Evolutionary conservation across 495 filamentous ascomycete species (phyloP).

Genomic region (Saxophila tyrrhenica): DNA sequence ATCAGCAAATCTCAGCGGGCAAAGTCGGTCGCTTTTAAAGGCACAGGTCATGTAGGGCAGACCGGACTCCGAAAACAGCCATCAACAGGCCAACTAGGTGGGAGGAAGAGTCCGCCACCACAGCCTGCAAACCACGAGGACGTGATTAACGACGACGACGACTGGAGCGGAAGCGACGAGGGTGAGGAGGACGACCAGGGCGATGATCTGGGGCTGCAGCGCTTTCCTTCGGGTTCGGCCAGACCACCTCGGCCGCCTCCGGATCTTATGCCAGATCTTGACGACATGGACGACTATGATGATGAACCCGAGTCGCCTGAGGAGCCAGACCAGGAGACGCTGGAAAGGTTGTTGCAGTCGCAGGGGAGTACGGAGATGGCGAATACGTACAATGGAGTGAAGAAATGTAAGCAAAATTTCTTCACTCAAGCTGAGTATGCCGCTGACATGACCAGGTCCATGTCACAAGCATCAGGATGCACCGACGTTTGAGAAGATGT

Average conservation of each 20-base stretch:
- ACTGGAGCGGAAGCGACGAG: background rate
- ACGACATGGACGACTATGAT: slow-evolving; percentile 15
- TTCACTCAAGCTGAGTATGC: background rate
- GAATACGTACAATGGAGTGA: slow-evolving; percentile 12
- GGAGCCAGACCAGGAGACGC: slow-evolving; percentile 16
- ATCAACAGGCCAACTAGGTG: slow-evolving; percentile 10
- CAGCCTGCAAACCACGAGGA: slow-evolving; percentile 1
- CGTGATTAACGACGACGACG: slow-evolving; percentile 12
- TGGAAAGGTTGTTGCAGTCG: slow-evolving; percentile 15
- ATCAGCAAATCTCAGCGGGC: slow-evolving; percentile 15
- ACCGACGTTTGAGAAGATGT: slow-evolving; percentile 15
- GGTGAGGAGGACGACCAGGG: slow-evolving; percentile 7
- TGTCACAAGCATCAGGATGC: slow-evolving; percentile 16
- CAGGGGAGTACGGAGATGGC: slow-evolving; percentile 9
- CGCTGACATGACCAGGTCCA: background rate
- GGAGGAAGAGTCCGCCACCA: slow-evolving; percentile 3
- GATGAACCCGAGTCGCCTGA: slow-evolving; percentile 10
- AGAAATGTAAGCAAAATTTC: slow-evolving; percentile 3
- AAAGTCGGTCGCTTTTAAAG: slow-evolving; percentile 14
- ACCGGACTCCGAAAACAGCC: slow-evolving; percentile 1
- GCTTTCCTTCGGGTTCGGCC: slow-evolving; percentile 17
- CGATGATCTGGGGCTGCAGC: slow-evolving; percentile 10
- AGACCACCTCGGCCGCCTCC: slow-evolving; percentile 11
- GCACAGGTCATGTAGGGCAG: slow-evolving; percentile 9
- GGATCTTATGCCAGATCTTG: slow-evolving; percentile 14